Evolutionary conservation across 306 rosid species (phyloP).

Genomic region (Citrullus amarus): DNA sequence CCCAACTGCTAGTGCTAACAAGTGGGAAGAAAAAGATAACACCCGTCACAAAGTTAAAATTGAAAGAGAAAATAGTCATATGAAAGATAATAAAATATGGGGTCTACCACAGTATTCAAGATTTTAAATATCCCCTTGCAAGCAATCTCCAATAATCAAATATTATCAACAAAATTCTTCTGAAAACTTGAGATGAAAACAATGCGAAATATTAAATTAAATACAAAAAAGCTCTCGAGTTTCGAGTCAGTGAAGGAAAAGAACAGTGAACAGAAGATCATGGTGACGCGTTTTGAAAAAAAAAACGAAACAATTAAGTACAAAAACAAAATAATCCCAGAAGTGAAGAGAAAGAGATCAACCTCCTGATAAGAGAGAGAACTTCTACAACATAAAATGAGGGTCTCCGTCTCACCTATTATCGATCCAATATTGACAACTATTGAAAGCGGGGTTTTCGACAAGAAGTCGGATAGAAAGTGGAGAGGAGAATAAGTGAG

Average conservation of each 20-base stretch:
- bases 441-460: slow-evolving; percentile 6
- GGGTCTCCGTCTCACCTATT: slow-evolving; percentile 20
- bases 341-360: slow-evolving; percentile 7
- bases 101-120: slow-evolving; percentile 1
- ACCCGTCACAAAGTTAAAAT: slow-evolving; percentile 8
- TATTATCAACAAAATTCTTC: background rate
- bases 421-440: slow-evolving; percentile 12
- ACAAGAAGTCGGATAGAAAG: slow-evolving; percentile 1
- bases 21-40: background rate
- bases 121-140: background rate
- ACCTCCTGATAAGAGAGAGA: slow-evolving; percentile 13
- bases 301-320: background rate
- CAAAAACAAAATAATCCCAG: background rate
- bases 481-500: slow-evolving; percentile 6
- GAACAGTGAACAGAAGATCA: background rate
- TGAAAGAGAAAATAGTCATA: background rate
- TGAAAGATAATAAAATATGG: slow-evolving; percentile 2
- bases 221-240: background rate
- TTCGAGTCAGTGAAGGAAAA: background rate
- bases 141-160: background rate
- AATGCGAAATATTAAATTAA: background rate
- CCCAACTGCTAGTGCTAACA: background rate
- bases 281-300: background rate
- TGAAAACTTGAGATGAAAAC: background rate
- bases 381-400: background rate